Evolutionary conservation across 192 early-diverging fungal species (phyloP).

Genomic region (Coemansia sp.): DNA sequence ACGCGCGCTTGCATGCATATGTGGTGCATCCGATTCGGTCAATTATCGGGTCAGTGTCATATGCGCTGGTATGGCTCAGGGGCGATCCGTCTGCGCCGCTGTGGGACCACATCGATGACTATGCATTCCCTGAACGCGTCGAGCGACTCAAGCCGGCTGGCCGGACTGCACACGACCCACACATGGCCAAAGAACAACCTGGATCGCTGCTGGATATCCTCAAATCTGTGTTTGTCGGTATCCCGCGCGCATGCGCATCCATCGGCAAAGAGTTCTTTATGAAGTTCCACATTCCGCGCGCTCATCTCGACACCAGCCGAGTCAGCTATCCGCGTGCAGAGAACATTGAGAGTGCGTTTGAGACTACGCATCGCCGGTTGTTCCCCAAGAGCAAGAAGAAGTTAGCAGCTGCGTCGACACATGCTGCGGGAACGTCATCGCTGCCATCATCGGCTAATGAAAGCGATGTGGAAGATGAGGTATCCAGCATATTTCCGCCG

Average conservation of each 20-base stretch:
- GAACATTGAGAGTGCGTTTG: slow-evolving; percentile 22
- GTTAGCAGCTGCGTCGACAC: background rate
- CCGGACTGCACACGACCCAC: slow-evolving; percentile 17
- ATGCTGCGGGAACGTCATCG: background rate
- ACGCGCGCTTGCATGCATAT: background rate
- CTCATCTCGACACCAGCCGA: slow-evolving; percentile 33
- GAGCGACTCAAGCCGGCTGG: slow-evolving; percentile 27
- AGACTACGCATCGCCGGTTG: slow-evolving; percentile 1
- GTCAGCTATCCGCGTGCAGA: slow-evolving; percentile 23
- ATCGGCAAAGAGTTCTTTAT: slow-evolving; percentile 30
- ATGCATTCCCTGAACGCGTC: slow-evolving; percentile 49
- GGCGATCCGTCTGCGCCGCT: slow-evolving; percentile 43
- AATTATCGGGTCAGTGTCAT: slow-evolving; percentile 22
- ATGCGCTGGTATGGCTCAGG: slow-evolving; percentile 12
- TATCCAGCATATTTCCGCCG: background rate
- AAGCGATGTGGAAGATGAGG: background rate
- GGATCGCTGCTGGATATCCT: slow-evolving; percentile 41
- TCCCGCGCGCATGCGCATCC: slow-evolving; percentile 15
- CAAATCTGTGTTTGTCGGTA: background rate
- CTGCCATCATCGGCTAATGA: background rate
- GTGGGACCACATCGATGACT: slow-evolving; percentile 47
- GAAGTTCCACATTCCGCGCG: slow-evolving; percentile 29
- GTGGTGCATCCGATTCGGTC: slow-evolving; percentile 27
- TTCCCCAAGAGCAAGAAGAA: slow-evolving; percentile 5
- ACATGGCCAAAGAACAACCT: slow-evolving; percentile 31